Evolutionary conservation across 2,329 filamentous ascomycete species (phyloP), one percentile per base, ranked within the genome.

Genomic region (Aspergillus terreus): DNA sequence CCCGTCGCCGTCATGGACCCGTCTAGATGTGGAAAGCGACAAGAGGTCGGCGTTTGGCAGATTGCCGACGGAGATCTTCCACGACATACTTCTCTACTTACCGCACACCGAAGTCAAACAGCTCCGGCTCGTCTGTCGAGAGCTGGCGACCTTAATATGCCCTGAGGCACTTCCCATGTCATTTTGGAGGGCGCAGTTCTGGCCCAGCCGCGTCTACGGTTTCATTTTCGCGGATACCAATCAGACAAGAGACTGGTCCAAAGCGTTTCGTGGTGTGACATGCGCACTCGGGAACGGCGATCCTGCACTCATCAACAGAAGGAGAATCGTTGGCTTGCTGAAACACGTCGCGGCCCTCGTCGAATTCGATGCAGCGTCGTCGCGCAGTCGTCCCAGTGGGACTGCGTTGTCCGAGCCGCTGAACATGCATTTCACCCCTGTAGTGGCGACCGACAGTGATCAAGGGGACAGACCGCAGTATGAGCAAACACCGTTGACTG

Each of bases 151-250:
- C 4, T 19, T 50, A 6, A 11, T 35, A 3, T 35, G 3, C 0
- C 14, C 49, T 6, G n/a, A 38, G 2, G 43, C 17, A 3, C 52
- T 57, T 2, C 54, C 58, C 9, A 54, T 49, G 36, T 52, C 46
- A 4, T 58, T 49, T 35, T 60, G 58, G 58, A 48, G 51, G 19
- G 47, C 27, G 23, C 49, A 51, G 21, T 57, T 60, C 38, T 27
- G 51, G 10, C 43, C 46, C 23, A 50, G 54, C 9, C 44, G 53
- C 25, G 51, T 51, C 19, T 38, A 43, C 14, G 56, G 53, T 21
- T 60, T 57, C 14, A 10, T 60, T 5, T 60, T 57, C 33, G 49
- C 51, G 2, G 43, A 25, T 11, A 35, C 48, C 5, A 36, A 23
- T 2, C 12, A 45, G 2, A 40, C 2, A 27, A 44, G 45, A 10